These are phyloP conservation scores for Fragilaria crotonensis DNA, from an alignment of 108 stramenopile genomes.

Conservation along the genomic window DNA sequence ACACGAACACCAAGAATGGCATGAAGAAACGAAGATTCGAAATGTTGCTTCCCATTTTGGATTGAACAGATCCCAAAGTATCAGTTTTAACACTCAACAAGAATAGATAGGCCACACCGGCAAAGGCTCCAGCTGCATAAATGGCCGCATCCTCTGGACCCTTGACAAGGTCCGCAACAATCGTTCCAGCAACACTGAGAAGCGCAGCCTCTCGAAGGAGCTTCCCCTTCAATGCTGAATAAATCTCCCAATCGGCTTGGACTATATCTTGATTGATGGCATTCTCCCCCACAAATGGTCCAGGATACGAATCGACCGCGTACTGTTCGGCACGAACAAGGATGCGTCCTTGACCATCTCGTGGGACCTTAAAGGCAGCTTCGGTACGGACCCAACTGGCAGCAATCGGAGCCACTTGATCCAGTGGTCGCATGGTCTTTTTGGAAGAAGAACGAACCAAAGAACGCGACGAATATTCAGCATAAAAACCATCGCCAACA, in stretches of 20 bases:
- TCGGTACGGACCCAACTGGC: constrained; percentile 65
- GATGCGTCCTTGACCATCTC: constrained; percentile 20
- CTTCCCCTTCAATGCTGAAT: constrained; percentile 44
- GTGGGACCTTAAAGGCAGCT: constrained; percentile 73
- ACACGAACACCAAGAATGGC: constrained; percentile 56
- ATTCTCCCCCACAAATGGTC: constrained; percentile 30
- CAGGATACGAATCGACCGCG: constrained; percentile 38
- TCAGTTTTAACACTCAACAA: constrained; percentile 76
- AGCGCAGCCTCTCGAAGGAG: constrained; percentile 49
- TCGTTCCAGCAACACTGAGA: constrained; percentile 44
- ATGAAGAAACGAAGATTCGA: constrained; percentile 65
- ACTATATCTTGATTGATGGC: constrained; percentile 41
- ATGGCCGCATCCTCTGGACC: constrained; percentile 57
- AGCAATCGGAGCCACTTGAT: constrained; percentile 50
- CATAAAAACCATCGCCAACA: constrained; percentile 77
- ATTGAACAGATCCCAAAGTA: constrained; percentile 39
- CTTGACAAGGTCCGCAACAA: constrained; percentile 33
- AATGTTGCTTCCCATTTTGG: constrained; percentile 46
- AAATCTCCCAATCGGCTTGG: constrained; percentile 33
- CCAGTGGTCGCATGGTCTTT: constrained; percentile 41
- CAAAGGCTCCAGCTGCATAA: constrained; percentile 52
- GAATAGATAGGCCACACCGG: constrained; percentile 62
- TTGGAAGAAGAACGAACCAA: constrained; percentile 29
- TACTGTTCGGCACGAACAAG: constrained; percentile 9
- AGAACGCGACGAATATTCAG: constrained; percentile 51